Conservation (phyloP, 164 flowering plant species). For the Paratinospora sagittata region DNA sequence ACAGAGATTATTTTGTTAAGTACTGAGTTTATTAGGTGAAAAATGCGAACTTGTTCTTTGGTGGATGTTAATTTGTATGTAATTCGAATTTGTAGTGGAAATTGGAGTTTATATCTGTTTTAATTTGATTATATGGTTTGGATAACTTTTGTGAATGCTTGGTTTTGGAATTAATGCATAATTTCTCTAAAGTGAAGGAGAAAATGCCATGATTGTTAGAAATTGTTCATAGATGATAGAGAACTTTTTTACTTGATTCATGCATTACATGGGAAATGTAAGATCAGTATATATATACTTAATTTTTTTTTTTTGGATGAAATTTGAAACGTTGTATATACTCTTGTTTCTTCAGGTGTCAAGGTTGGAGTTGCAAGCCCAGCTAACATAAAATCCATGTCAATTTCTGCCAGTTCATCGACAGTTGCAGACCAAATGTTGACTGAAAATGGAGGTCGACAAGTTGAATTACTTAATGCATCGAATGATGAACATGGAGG, state of each 20-base stretch:
- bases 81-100: no score
- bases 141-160: no score
- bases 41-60: neutral
- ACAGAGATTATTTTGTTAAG: neutral
- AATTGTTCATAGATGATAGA: no score
- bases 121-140: no score
- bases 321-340: no score
- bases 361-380: conserved; percentile 8
- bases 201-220: no score
- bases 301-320: no score
- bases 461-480: conserved; percentile 29
- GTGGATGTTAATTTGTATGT: neutral
- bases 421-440: conserved; percentile 10
- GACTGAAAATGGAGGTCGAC: conserved; percentile 21
- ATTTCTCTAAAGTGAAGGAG: no score
- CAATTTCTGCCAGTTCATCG: conserved; percentile 9
- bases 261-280: neutral
- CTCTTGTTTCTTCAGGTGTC: no score
- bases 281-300: neutral
- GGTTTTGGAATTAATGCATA: no score
- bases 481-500: conserved; percentile 42
- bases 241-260: neutral
- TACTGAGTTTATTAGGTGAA: neutral
- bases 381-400: conserved; percentile 13
- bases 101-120: no score